Evolutionary conservation across 2,329 filamentous ascomycete species (phyloP), one percentile per base, ranked within the genome.

Genomic region (Aspergillus sp.): DNA sequence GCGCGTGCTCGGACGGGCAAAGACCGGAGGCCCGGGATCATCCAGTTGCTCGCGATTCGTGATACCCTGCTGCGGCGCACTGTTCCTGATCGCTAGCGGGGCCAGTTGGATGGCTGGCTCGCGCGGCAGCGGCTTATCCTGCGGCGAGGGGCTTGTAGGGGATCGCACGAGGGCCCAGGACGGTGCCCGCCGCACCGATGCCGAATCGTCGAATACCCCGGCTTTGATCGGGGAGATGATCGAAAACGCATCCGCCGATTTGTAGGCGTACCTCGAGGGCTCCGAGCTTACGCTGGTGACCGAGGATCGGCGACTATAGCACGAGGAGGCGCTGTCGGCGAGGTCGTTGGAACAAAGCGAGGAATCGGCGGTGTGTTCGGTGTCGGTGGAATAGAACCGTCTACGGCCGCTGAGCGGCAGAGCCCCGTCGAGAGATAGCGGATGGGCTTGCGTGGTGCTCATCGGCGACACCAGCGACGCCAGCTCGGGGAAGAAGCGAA

Each of bases 101-200:
- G 61, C 57, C 42, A 69, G 49, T 45, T 61, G 58, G 34, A 67
- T 62, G 1, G 62, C 59, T 21, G 73, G 73, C 19, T 70, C 70
- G 4, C 66, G 61, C 14, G 74, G 74, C 4, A 76, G 64, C 6
- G 73, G 72, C 47, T 76, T 76, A 49, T 75, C 71, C 50, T 60
- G 69, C 17, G 67, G 50, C 19, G 71, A 61, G 11, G 59, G 57
- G 19, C 64, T 54, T 1, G 64, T 65, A 9, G 58, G 53, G 7
- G 57, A 56, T 19, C 59, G 58, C 20, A 58, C 57, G 11, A 57
- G 50, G 20, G 56, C 34, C 36, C 2, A 58, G 59, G 19, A 60
- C 36, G 21, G 47, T 53, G 45, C 57, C 49, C 25, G 54, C 45
- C 38, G 58, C 41, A 48, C 31, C 41, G 56, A 51, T 14, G 49